Evolutionary conservation across 2,329 filamentous ascomycete species (phyloP), one percentile per base, ranked within the genome.

Genomic region (Fonsecaea nubica): DNA sequence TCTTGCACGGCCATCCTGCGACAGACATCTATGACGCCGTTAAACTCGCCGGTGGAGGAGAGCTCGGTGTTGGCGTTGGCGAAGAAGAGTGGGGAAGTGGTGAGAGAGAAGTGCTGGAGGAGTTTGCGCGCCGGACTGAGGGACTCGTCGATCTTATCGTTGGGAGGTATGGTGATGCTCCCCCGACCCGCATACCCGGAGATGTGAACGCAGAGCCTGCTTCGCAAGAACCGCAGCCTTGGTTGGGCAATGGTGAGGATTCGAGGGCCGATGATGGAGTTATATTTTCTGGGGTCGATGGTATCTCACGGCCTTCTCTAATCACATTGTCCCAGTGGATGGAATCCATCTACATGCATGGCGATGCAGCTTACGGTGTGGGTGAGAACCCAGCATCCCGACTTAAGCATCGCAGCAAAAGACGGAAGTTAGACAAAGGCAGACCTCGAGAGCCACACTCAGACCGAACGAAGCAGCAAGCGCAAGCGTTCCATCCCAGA

Each of bases 51-150:
- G 92, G 90, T 6, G 93, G 92, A 38, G 94, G 95, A 18, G 94
- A 98, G 79, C 86, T 98, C 32, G 95, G 95, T 15, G 87, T 97
- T 54, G 95, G 95, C 0, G 95, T 98, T 0, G 95, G 95, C 18
- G 95, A 98, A 77, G 95, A 98, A 80, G 92, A 97, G 63, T 90
- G 93, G 77, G 94, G 94, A 4, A 97, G 94, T 76, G 93, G 93
- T 36, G 94, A 98, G 80, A 85, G 94, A 73, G 94, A 96, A 73
- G 94, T 98, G 0, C 82, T 99, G 1, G 94, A 98, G 77, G 92
- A 92, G n/a, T 87, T 97, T 68, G 88, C 92, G 1, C 85, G 84
- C 9, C 85, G 91, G 63, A 91, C 92, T 30, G 90, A 95, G 59
- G 95, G 95, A 0, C 83, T 99, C 45, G 86, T 96, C 5, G 95